These are phyloP conservation scores for Hypoxylon sp. DNA, from an alignment of 2,329 filamentous ascomycete genomes.

Conservation along the genomic window DNA sequence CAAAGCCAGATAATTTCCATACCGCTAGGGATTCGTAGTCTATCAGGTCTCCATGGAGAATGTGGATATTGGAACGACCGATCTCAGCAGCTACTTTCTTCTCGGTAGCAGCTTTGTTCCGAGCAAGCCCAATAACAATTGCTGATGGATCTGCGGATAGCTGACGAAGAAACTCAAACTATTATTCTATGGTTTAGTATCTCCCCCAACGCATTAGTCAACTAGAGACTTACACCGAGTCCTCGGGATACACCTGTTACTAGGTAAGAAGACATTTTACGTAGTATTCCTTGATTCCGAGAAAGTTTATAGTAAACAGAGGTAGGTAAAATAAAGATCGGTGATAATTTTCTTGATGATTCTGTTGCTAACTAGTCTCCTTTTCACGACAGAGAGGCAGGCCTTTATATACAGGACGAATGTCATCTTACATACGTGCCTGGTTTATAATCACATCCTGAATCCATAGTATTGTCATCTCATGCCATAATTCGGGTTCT, in stretches of 20 bases:
- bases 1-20: not conserved
- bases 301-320: not conserved
- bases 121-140: constrained; percentile 63
- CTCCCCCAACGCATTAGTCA: not conserved
- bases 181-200: constrained; percentile 13
- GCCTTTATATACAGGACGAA: not conserved
- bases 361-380: not conserved
- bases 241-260: constrained; percentile 37
- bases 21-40: constrained; percentile 59
- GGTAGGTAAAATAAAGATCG: not conserved
- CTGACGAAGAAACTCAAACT: constrained; percentile 67
- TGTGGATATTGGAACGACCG: constrained; percentile 59
- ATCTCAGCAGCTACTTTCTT: constrained; percentile 61
- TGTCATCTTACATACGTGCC: not conserved
- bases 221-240: constrained; percentile 25
- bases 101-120: constrained; percentile 62
- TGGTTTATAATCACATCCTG: not conserved
- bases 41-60: constrained; percentile 63
- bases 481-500: not conserved
- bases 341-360: not conserved
- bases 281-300: not conserved
- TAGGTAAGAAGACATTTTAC: constrained; percentile 38
- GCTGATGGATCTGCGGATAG: constrained; percentile 62
- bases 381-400: not conserved
- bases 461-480: not conserved